A percentile compares a stretch with the other conserved stretches of the same genome.
phyloP scores from a whole-genome alignment of 2,329 filamentous ascomycete species.

The Colletotrichum destructivum region DNA sequence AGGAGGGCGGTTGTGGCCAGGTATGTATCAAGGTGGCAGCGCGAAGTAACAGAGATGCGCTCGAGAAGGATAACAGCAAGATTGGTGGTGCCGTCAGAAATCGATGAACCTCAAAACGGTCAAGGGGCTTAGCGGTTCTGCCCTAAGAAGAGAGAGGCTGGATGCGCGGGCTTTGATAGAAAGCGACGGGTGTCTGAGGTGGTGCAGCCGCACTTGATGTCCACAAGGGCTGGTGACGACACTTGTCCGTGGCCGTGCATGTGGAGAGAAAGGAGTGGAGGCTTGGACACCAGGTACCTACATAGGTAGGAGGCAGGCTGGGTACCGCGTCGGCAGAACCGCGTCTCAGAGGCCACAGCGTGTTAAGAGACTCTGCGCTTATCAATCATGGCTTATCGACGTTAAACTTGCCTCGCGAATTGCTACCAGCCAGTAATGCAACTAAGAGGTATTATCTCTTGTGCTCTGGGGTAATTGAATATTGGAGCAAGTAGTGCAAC shows the following conservation, averaged over 20 bases:
- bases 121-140: neutral
- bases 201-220: constrained; percentile 9
- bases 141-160: neutral
- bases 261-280: neutral
- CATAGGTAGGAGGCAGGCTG: neutral
- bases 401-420: neutral
- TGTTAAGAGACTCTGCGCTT: constrained; percentile 22
- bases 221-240: constrained; percentile 25
- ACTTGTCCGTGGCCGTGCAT: constrained; percentile 19
- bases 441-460: neutral
- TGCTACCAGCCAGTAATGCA: neutral
- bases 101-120: neutral
- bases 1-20: neutral
- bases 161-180: constrained; percentile 1
- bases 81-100: neutral
- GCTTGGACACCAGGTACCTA: neutral
- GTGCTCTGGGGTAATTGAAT: no score
- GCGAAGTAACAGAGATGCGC: neutral
- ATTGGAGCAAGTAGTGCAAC: no score
- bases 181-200: constrained; percentile 8
- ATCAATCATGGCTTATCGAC: constrained; percentile 22
- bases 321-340: constrained; percentile 10
- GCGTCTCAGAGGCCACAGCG: constrained; percentile 6
- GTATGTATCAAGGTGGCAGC: neutral
- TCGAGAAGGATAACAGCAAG: neutral